phyloP scores from a whole-genome alignment of 345 rosid species.

The Mallotus nudiflorus region DNA sequence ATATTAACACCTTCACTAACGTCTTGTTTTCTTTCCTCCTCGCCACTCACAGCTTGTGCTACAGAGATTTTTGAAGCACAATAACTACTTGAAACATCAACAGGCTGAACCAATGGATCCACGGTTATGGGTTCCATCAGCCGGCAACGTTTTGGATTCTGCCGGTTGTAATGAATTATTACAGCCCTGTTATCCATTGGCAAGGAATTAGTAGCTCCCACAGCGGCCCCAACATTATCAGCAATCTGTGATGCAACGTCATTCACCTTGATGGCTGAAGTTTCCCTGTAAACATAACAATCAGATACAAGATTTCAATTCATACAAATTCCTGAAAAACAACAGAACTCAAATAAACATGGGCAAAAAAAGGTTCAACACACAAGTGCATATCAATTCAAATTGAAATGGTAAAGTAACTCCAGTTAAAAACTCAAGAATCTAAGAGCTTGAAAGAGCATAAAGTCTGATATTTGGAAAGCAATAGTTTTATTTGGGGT shows the following conservation, averaged over 20 bases:
- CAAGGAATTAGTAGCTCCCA: constrained; percentile 70
- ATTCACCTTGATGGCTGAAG: constrained; percentile 92
- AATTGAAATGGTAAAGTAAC: neutral
- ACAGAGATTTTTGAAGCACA: constrained; percentile 29
- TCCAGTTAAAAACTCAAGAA: too few species aligned
- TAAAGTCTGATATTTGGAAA: constrained; percentile 1
- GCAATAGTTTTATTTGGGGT: constrained; percentile 5
- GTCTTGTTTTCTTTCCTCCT: constrained; percentile 49
- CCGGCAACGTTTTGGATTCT: constrained; percentile 83
- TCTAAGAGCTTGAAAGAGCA: constrained; percentile 12
- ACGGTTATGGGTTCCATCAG: constrained; percentile 55
- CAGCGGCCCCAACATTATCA: constrained; percentile 78
- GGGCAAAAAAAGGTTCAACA: neutral
- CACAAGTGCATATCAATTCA: neutral
- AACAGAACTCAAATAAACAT: too few species aligned
- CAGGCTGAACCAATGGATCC: constrained; percentile 39
- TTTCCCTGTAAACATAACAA: constrained; percentile 65
- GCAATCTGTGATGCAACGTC: constrained; percentile 87
- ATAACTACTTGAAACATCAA: constrained; percentile 36
- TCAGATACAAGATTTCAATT: constrained; percentile 37
- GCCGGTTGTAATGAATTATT: constrained; percentile 81
- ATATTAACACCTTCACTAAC: constrained; percentile 37
- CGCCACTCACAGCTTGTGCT: constrained; percentile 40
- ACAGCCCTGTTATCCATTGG: constrained; percentile 50
- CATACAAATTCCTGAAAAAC: neutral